Base-by-base conservation (phyloP, 2,329 filamentous ascomycete genomes). In the Neospermospora avenae region DNA sequence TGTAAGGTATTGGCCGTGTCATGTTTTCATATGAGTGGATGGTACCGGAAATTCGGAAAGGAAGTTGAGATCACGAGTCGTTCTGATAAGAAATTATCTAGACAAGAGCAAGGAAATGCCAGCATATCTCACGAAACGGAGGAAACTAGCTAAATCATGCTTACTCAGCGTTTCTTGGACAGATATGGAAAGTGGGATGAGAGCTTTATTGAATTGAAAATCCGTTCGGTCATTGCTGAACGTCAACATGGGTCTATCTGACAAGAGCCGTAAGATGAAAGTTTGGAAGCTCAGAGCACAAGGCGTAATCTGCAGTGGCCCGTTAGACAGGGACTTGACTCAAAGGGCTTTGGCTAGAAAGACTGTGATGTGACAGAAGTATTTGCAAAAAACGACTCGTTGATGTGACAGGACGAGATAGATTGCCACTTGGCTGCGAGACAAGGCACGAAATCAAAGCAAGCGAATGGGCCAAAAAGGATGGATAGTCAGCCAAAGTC, bases 1-100 rank as follows among this genome's bases (percentile, higher is more conserved):
- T 14, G 39, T 58, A 53, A 18, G 56, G 48, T 16, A 53, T 58
- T 58, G 48, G 48, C 39, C 35, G 48, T 18, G 39, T 31, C 56
- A 58, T 58, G 7, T 3, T 20, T 13, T 3, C 6, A 41, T 3
- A 22, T n/a, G 11, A n/a, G 16, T n/a, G 20, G 4, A 18, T 3
- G 14, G 13, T n/a, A n/a, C n/a, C 3, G 16, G 11, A 8, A 22
- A 18, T 4, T 18, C 8, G 39, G 2, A n/a, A 20, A 18, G n/a
- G n/a, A 28, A 35, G n/a, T 49, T 49, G 46, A 3, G 8, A 49
- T 7, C 31, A 16, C 11, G 6, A 22, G 8, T 16, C 34, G n/a
- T 4, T 20, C 13, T 34, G 31, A 37, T 28, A 22, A 2, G 8
- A 24, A 2, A 35, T 14, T 7, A 22, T 35, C 13, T 11, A 1